A percentile compares a stretch with the other conserved stretches of the same genome.
Conservation (phyloP, 306 rosid genomes). For the Elaeagnus macrophylla region DNA sequence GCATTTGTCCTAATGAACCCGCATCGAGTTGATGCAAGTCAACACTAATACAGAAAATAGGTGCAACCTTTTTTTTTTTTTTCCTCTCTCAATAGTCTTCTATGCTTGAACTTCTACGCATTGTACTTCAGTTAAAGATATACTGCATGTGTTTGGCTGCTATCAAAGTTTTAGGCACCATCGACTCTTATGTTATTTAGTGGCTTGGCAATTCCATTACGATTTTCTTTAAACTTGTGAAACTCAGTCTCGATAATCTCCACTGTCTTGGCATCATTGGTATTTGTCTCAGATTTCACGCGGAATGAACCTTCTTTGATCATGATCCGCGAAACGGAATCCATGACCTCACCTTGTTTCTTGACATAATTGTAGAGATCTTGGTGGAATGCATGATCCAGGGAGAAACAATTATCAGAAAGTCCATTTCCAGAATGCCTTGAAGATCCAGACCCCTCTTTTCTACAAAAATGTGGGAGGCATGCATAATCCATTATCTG, state of each 20-base stretch:
- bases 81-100: too few species aligned
- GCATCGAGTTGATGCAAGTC: slow-evolving; percentile 50
- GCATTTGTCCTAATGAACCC: slow-evolving; percentile 8
- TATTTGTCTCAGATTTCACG: slow-evolving; percentile 64
- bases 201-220: slow-evolving; percentile 41
- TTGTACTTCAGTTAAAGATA: background rate
- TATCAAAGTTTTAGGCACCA: slow-evolving; percentile 25
- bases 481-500: slow-evolving; percentile 81
- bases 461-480: slow-evolving; percentile 86
- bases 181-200: slow-evolving; percentile 33
- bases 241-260: slow-evolving; percentile 59
- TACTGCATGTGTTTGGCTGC: background rate
- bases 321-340: slow-evolving; percentile 30
- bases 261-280: slow-evolving; percentile 46
- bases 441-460: slow-evolving; percentile 66
- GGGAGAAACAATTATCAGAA: slow-evolving; percentile 58
- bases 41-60: slow-evolving; percentile 7
- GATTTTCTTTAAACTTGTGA: slow-evolving; percentile 46
- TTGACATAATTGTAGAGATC: slow-evolving; percentile 52
- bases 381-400: slow-evolving; percentile 64
- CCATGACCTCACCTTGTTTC: slow-evolving; percentile 36
- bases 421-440: slow-evolving; percentile 27
- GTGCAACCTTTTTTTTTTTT: background rate
- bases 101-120: background rate
- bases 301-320: slow-evolving; percentile 63